Base-by-base conservation (phyloP, 495 filamentous ascomycete genomes). In the Trichoderma parareesei region DNA sequence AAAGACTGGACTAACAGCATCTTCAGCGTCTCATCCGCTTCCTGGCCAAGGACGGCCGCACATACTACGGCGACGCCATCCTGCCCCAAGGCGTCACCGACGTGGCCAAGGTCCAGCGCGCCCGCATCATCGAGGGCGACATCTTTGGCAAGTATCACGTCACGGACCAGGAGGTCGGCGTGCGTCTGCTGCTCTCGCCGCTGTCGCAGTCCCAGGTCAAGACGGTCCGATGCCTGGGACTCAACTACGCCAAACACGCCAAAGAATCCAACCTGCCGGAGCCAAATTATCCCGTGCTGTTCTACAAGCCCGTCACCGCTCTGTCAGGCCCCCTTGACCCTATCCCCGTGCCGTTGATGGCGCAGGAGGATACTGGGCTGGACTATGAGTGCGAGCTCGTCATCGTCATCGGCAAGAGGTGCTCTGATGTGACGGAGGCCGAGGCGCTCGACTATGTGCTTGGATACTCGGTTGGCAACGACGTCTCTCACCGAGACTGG, bases 361-460 rank as follows among this genome's bases (percentile, higher is more conserved):
- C 88, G 0, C 80, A 82, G 69, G 70, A 81, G 65, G 74, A 75
- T 41, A 81, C 79, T 43, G 88, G 90, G 0, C 75, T 94, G 16
- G 91, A 94, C 71, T 95, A 93, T 68, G 91, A 95, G 72, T 91
- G 88, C 72, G 91, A 96, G 73, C 82, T 96, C 11, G 89, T 94
- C 9, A 81, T 82, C 38, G 73, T 94, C 3, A 93, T 94, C 67
- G 90, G 90, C 16, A 90, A 88, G 73, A 77, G 84, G 63, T 89
- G 86, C 41, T 75, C 73, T 38, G 82, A 93, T 69, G 85, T 94
- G 6, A 70, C 86, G 3, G 88, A 91, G 70, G 73, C 77, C 3
- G 72, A 82, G 37, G 91, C 91, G 0, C 74, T 94, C 57, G 80
- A 89, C 46, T 87, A 92, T 68, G 89, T 93, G 10, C 75, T 92